Evolutionary conservation across 2,329 filamentous ascomycete species (phyloP).

Genomic region (Bipolaris zeicola): DNA sequence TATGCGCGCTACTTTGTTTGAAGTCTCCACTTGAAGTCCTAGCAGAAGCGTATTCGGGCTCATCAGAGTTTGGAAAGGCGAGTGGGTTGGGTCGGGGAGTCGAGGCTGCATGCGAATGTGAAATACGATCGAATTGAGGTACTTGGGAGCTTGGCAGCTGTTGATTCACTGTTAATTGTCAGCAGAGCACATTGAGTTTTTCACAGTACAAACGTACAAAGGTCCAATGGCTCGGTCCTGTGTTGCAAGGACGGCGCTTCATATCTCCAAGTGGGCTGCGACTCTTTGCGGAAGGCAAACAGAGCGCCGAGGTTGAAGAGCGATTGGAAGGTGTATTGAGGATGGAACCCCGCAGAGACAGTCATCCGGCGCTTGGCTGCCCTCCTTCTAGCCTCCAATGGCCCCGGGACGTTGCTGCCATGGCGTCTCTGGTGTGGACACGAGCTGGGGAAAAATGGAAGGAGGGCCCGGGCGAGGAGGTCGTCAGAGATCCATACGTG

Average conservation of each 20-base stretch:
- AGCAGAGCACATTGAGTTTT: not conserved
- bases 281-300: constrained; percentile 33
- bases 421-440: constrained; percentile 56
- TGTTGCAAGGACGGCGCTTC: constrained; percentile 38
- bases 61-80: constrained; percentile 1
- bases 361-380: constrained; percentile 62
- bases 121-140: not conserved
- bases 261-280: constrained; percentile 41
- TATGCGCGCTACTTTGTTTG: not conserved
- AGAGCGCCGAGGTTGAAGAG: constrained; percentile 36
- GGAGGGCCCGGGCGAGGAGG: constrained; percentile 57
- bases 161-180: constrained; percentile 3
- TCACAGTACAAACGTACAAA: constrained; percentile 23
- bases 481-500: constrained; percentile 66
- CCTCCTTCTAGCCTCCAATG: constrained; percentile 64
- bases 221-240: constrained; percentile 14
- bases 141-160: not conserved
- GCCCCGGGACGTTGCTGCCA: constrained; percentile 66
- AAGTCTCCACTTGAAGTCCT: not conserved
- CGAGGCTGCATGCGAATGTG: not conserved
- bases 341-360: constrained; percentile 50
- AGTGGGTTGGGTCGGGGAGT: not conserved
- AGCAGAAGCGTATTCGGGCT: not conserved
- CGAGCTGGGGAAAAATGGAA: constrained; percentile 56
- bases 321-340: constrained; percentile 28